Conservation (phyloP, 345 rosid genomes). For the Limnanthes douglasii region DNA sequence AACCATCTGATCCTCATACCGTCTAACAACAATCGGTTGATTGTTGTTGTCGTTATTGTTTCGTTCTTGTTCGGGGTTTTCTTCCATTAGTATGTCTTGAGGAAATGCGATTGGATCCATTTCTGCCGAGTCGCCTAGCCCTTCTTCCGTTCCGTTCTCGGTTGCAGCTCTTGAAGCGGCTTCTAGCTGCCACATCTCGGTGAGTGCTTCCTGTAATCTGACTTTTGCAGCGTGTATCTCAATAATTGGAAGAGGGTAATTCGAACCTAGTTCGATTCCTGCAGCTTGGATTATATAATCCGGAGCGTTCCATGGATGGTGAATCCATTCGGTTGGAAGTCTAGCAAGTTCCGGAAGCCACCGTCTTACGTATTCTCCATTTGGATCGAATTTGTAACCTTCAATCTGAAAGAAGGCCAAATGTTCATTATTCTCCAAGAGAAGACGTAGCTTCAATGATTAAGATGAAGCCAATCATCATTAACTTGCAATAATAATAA, state of each 20-base stretch:
- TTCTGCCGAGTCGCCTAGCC: conserved; percentile 89
- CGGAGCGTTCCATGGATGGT: conserved; percentile 98
- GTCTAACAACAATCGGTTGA: conserved; percentile 20
- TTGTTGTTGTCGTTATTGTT: conserved; percentile 40
- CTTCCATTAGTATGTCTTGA: conserved; percentile 38
- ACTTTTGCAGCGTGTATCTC: conserved; percentile 71
- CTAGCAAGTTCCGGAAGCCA: conserved; percentile 99
- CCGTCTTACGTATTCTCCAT: conserved; percentile 89
- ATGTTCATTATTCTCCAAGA: too few relatives aligned
- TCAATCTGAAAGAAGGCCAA: conserved; percentile 82
- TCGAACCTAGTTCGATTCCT: conserved; percentile 94
- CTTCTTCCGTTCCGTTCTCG: conserved; percentile 94
- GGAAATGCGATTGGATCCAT: conserved; percentile 58
- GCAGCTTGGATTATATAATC: conserved; percentile 90
- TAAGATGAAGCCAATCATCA: too few relatives aligned
- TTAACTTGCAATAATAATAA: too few relatives aligned
- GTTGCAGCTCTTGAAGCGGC: conserved; percentile 92
- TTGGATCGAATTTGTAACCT: conserved; percentile 85
- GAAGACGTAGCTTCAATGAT: too few relatives aligned
- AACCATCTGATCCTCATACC: conserved; percentile 96
- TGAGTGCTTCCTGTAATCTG: conserved; percentile 74
- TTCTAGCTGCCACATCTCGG: conserved; percentile 88
- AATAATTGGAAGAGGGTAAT: conserved; percentile 82
- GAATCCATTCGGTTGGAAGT: conserved; percentile 98
- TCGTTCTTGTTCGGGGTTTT: conserved; percentile 49